Conservation (phyloP, 495 filamentous ascomycete genomes). For the Neurospora intermedia region DNA sequence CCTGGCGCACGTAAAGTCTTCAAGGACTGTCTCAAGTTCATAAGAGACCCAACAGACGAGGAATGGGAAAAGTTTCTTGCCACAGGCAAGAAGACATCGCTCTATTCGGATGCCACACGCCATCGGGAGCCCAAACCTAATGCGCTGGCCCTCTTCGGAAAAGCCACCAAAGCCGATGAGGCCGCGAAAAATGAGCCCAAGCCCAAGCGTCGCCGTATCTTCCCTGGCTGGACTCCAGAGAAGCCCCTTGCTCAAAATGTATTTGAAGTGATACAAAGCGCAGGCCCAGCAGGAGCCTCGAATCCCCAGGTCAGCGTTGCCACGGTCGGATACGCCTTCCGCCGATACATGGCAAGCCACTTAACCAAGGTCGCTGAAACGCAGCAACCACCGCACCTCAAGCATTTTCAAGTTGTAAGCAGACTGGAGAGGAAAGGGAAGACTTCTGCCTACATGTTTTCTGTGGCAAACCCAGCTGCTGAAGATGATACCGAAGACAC, state of each 20-base stretch:
- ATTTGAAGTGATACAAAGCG: slow-evolving; percentile 33
- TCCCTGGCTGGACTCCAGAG: slow-evolving; percentile 30
- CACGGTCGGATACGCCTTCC: slow-evolving; percentile 33
- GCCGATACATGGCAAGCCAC: slow-evolving; percentile 33
- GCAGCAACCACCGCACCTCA: slow-evolving; percentile 33
- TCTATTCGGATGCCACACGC: slow-evolving; percentile 21
- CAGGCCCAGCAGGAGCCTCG: slow-evolving; percentile 29
- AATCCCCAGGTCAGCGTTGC: slow-evolving; percentile 32
- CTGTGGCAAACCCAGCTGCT: slow-evolving; percentile 8
- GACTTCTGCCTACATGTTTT: slow-evolving; percentile 37
- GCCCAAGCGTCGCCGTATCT: slow-evolving; percentile 18
- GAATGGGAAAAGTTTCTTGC: slow-evolving; percentile 50
- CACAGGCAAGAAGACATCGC: slow-evolving; percentile 26
- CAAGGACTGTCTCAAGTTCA: slow-evolving; percentile 58
- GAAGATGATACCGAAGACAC: not conserved
- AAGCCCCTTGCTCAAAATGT: slow-evolving; percentile 32
- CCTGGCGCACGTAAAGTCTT: slow-evolving; percentile 33
- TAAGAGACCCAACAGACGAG: slow-evolving; percentile 57
- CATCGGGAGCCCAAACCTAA: slow-evolving; percentile 22
- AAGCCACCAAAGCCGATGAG: slow-evolving; percentile 6
- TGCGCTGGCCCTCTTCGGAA: slow-evolving; percentile 17
- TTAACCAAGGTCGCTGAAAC: slow-evolving; percentile 29
- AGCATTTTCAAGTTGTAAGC: slow-evolving; percentile 31
- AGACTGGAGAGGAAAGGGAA: slow-evolving; percentile 31
- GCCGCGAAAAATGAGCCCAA: slow-evolving; percentile 4